Conservation (phyloP, 83 land plant species). For the Diphasiastrum complanatum region DNA sequence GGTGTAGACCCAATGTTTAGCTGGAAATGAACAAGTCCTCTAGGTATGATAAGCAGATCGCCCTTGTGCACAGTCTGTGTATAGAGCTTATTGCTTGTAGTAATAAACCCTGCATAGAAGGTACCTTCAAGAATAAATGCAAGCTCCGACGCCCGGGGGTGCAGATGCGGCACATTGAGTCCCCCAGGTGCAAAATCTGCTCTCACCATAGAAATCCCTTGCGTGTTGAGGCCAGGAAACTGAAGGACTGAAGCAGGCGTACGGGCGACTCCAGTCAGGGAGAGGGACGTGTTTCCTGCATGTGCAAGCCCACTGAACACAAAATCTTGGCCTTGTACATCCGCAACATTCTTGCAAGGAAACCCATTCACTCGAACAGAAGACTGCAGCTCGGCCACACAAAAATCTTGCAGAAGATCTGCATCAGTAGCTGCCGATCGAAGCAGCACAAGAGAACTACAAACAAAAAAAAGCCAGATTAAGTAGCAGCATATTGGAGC, state of each 20-base stretch:
- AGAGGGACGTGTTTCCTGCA: no score
- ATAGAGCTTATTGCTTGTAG: not conserved
- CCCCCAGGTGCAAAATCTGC: constrained; percentile 1
- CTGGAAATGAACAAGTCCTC: not conserved
- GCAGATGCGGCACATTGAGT: not conserved
- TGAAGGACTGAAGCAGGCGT: not conserved
- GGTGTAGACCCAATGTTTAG: not conserved
- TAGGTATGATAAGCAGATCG: not conserved
- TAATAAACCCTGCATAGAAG: not conserved
- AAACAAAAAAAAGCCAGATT: no score
- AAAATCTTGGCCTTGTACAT: not conserved
- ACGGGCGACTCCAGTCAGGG: not conserved
- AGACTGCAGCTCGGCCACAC: not conserved
- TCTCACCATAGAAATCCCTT: not conserved
- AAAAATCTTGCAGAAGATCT: not conserved
- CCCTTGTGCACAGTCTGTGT: not conserved
- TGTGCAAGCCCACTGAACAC: not conserved
- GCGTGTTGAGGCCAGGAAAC: not conserved
- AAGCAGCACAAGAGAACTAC: no score
- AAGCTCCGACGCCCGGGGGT: not conserved
- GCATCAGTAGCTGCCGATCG: not conserved
- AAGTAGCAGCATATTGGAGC: no score
- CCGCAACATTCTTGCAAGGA: not conserved
- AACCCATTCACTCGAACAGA: not conserved
- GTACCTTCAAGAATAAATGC: not conserved